Conservation (phyloP, 768 basidiomycete genomes). For the Pulveroboletus ravenelii region DNA sequence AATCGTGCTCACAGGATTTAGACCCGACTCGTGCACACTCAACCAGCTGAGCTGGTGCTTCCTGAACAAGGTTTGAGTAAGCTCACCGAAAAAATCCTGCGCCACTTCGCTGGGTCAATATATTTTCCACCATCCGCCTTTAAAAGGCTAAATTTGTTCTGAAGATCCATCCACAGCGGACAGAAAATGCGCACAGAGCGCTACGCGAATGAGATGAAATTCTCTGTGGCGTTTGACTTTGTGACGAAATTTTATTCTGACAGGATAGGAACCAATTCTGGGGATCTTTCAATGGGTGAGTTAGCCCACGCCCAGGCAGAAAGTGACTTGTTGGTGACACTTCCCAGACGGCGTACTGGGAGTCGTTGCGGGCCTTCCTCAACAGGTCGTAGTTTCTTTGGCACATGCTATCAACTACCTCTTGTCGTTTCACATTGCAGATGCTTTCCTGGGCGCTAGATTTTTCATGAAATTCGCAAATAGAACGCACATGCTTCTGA, state of each 20-base stretch:
- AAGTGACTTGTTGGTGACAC: not conserved
- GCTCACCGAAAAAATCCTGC: conserved; percentile 71
- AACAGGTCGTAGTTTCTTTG: conserved; percentile 64
- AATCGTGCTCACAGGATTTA: conserved; percentile 29
- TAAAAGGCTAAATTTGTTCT: conserved; percentile 2
- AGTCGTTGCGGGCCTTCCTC: conserved; percentile 59
- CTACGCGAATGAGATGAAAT: conserved; percentile 49
- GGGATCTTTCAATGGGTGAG: conserved; percentile 27
- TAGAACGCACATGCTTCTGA: conserved; percentile 79
- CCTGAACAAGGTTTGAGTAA: conserved; percentile 56
- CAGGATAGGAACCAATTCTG: conserved; percentile 40
- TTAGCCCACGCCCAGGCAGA: not conserved
- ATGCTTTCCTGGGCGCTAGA: conserved; percentile 68
- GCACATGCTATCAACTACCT: conserved; percentile 72
- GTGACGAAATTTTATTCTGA: conserved; percentile 64
- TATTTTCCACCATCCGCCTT: conserved; percentile 1
- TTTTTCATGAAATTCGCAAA: conserved; percentile 79
- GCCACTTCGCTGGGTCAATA: conserved; percentile 61
- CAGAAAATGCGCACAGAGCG: conserved; percentile 59
- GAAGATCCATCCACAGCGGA: conserved; percentile 36
- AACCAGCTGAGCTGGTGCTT: conserved; percentile 77
- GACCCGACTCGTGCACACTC: conserved; percentile 84
- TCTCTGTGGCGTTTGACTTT: conserved; percentile 64
- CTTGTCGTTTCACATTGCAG: conserved; percentile 68
- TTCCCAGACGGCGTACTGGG: conserved; percentile 57